These are phyloP conservation scores for Lithospermum erythrorhizon DNA, from an alignment of 257 asterid genomes.

Conservation along the genomic window DNA sequence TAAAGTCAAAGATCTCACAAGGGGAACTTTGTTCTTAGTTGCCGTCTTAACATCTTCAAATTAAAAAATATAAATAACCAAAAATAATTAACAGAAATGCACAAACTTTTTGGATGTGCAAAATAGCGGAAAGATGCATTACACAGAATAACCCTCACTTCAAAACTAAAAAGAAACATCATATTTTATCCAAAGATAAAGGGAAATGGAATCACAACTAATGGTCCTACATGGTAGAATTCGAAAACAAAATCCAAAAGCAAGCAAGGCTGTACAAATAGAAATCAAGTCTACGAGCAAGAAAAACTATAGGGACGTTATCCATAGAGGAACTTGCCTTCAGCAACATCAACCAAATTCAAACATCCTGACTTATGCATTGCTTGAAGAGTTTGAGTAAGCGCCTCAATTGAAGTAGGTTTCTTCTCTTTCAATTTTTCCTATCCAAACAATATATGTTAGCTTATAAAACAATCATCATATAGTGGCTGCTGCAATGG, in stretches of 20 bases:
- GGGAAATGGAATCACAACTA: background rate
- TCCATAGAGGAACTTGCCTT: slow-evolving; percentile 46
- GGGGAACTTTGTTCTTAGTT: slow-evolving; percentile 92
- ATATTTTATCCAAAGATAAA: background rate
- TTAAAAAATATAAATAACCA: slow-evolving; percentile 2
- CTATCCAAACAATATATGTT: slow-evolving; percentile 24
- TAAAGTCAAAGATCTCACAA: slow-evolving; percentile 81
- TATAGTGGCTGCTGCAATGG: background rate
- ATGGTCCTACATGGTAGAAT: background rate
- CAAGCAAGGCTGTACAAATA: no score
- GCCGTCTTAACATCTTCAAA: slow-evolving; percentile 89
- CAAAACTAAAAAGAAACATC: background rate
- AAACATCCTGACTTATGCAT: slow-evolving; percentile 95
- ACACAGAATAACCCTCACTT: background rate
- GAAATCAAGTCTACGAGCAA: background rate
- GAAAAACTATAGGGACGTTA: background rate
- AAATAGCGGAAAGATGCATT: background rate
- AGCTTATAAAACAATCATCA: slow-evolving; percentile 11
- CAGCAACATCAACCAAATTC: slow-evolving; percentile 70
- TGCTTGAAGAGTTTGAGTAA: slow-evolving; percentile 84
- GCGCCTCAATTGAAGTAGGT: slow-evolving; percentile 71
- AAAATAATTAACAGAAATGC: background rate
- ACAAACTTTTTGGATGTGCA: background rate
- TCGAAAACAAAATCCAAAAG: no score
- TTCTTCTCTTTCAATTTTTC: slow-evolving; percentile 99